Evolutionary conservation across 352 stramenopile genomes (phyloP).

Genomic region (Phytophthora crassamura): DNA sequence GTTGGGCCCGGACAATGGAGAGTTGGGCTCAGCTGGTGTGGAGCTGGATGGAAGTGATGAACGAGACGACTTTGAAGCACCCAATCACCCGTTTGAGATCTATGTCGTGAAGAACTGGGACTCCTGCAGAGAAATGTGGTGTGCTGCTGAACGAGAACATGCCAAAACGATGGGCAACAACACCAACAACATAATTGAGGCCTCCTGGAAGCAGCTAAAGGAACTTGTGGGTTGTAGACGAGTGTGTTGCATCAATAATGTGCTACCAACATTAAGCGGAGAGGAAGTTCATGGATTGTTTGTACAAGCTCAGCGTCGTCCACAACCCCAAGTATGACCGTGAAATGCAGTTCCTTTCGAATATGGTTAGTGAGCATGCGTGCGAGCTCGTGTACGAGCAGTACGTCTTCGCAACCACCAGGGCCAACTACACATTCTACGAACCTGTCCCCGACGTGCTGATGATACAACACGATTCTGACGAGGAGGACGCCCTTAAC

Average conservation of each 20-base stretch:
- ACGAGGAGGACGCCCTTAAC: constrained; percentile 14
- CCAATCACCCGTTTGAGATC: constrained; percentile 20
- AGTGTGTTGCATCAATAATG: constrained; percentile 27
- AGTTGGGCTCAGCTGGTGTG: no score
- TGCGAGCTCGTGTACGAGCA: constrained; percentile 18
- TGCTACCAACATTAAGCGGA: constrained; percentile 24
- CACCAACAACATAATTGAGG: constrained; percentile 42
- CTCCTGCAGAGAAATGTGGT: constrained; percentile 20
- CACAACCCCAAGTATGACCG: constrained; percentile 5
- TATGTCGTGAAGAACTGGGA: constrained; percentile 42
- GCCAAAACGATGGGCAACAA: constrained; percentile 31
- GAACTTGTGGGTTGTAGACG: constrained; percentile 21
- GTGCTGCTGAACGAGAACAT: constrained; percentile 16
- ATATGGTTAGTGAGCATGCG: constrained; percentile 29
- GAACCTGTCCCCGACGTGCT: constrained; percentile 7
- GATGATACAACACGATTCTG: constrained; percentile 5
- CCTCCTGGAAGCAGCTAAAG: constrained; percentile 38
- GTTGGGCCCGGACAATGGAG: no score
- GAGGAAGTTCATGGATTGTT: constrained; percentile 14
- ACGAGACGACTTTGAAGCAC: neutral
- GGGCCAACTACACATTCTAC: constrained; percentile 20
- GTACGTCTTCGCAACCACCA: constrained; percentile 11
- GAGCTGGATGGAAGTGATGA: neutral
- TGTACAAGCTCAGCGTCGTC: constrained; percentile 16
- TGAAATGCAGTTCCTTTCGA: constrained; percentile 19